These are phyloP conservation scores for Elsinoe fawcettii DNA, from an alignment of 2,329 filamentous ascomycete species.

Conservation along the genomic window DNA sequence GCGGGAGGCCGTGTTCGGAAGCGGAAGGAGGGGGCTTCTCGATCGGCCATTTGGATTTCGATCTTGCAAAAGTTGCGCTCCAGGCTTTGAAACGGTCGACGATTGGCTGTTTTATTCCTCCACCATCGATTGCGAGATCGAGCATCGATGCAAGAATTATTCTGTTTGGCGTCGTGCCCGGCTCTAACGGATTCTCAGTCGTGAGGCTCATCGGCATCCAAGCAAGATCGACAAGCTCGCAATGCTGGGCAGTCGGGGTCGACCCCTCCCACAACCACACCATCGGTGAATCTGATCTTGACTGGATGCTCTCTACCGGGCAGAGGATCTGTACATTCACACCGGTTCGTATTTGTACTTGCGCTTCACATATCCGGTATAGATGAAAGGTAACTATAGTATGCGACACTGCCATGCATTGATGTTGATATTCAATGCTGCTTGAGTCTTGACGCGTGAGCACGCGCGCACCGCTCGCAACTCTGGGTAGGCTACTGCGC, in stretches of 20 bases:
- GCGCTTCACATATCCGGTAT: background rate
- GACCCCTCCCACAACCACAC: background rate
- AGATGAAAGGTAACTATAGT: too few species aligned
- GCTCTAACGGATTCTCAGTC: background rate
- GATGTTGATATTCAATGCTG: background rate
- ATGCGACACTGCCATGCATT: background rate
- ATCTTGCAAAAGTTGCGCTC: background rate
- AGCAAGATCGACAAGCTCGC: constrained; percentile 1
- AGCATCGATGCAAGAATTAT: background rate
- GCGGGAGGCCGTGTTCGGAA: constrained; percentile 9
- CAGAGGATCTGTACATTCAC: background rate
- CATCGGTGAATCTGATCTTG: background rate
- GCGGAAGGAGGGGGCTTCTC: constrained; percentile 3
- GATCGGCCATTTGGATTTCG: constrained; percentile 1
- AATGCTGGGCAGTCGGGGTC: background rate
- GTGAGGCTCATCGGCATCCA: background rate
- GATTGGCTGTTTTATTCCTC: background rate
- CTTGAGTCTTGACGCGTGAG: background rate
- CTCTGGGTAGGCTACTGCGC: background rate
- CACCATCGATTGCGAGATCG: constrained; percentile 6
- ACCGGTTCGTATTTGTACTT: background rate
- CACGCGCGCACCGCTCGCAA: background rate
- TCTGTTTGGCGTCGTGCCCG: background rate
- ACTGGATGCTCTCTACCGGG: background rate
- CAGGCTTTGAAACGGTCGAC: constrained; percentile 6